phyloP scores from a whole-genome alignment of 108 stramenopile genomes.

The Aurantiochytrium sp. region DNA sequence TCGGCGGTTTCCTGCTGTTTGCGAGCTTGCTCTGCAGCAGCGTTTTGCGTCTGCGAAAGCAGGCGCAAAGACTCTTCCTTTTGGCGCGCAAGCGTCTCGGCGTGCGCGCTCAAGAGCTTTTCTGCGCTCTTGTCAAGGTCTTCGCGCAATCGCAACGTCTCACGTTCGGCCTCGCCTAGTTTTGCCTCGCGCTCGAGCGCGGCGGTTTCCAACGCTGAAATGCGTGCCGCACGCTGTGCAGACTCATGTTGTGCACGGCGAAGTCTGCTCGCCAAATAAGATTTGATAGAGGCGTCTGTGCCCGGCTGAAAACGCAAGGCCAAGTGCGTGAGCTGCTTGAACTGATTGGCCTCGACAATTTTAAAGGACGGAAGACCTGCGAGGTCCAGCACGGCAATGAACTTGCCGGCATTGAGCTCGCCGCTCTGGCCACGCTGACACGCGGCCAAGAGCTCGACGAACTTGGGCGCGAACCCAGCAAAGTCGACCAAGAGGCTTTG shows the following conservation, averaged over 20 bases:
- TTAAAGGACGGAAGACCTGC: constrained; percentile 23
- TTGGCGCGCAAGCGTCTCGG: not conserved
- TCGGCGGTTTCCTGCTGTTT: constrained; percentile 10
- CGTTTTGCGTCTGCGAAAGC: constrained; percentile 2
- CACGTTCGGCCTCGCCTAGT: not conserved
- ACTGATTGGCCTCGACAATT: constrained; percentile 45
- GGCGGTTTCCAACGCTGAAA: not conserved
- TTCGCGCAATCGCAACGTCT: not conserved
- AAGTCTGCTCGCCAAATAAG: constrained; percentile 44
- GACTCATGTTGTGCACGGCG: constrained; percentile 20
- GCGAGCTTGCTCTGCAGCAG: not conserved
- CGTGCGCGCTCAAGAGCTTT: not conserved
- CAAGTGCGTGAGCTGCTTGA: constrained; percentile 50
- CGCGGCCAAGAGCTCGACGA: constrained; percentile 40
- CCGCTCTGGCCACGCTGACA: not conserved
- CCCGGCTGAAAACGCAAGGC: constrained; percentile 34
- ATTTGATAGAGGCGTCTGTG: constrained; percentile 37
- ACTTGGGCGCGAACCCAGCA: constrained; percentile 37
- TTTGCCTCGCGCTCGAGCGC: not conserved
- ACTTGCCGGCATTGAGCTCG: not conserved
- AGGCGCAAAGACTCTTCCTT: constrained; percentile 5
- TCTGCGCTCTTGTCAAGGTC: not conserved
- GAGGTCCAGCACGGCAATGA: constrained; percentile 31
- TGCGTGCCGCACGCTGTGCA: not conserved
- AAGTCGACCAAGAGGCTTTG: constrained; percentile 53